A percentile compares a stretch with the other conserved stretches of the same genome.
Conservation (phyloP, 768 basidiomycete species). For the Royoungia palumana region DNA sequence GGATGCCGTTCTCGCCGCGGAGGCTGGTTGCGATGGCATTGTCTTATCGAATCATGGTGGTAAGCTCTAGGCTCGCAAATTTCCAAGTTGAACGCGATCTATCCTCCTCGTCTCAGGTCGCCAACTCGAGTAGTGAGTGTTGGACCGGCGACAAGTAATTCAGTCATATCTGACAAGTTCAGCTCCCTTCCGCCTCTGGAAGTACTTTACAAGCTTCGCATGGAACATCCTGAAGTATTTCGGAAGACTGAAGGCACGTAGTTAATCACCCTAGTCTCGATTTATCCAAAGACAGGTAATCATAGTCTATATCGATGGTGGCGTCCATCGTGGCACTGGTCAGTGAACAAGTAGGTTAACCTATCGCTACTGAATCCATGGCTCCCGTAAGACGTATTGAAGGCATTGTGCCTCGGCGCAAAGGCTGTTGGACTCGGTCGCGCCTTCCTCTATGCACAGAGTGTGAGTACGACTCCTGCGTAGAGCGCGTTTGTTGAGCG, state of each 20-base stretch:
- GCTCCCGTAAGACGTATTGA: conserved; percentile 64
- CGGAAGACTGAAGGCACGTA: conserved; percentile 61
- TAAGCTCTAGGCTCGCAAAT: conserved; percentile 19
- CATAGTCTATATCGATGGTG: conserved; percentile 83
- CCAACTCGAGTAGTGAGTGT: conserved; percentile 73
- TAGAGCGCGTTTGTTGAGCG: conserved; percentile 2
- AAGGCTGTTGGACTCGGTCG: conserved; percentile 83
- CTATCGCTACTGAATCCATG: neutral
- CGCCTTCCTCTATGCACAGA: conserved; percentile 82
- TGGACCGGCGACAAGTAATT: neutral
- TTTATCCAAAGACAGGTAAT: conserved; percentile 1
- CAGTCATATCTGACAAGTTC: conserved; percentile 8
- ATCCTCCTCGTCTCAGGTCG: conserved; percentile 41
- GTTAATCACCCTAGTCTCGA: neutral
- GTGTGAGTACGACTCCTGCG: conserved; percentile 42
- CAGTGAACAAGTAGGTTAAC: conserved; percentile 11
- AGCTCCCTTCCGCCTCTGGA: conserved; percentile 78
- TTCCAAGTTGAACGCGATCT: neutral
- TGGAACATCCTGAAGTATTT: conserved; percentile 73
- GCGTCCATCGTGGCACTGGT: conserved; percentile 76
- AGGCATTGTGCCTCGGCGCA: conserved; percentile 88
- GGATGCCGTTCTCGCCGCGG: conserved; percentile 83
- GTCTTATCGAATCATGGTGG: conserved; percentile 92
- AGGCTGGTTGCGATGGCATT: conserved; percentile 84
- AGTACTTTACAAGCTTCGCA: conserved; percentile 69